Base-by-base conservation (phyloP, 108 stramenopile species). In the Skeletonema grethae region DNA sequence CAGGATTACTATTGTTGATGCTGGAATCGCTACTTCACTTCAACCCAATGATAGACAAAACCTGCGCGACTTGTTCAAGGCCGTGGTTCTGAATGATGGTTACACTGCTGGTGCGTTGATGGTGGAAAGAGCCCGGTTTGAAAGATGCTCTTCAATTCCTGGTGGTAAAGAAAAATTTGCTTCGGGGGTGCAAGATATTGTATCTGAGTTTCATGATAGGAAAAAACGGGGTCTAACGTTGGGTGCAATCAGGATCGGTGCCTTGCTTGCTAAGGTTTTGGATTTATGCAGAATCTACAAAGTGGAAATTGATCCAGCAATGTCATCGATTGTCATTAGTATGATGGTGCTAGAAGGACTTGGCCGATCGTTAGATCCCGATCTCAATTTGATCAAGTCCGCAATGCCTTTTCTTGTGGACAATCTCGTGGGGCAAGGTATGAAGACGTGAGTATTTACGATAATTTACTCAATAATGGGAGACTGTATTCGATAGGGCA, bases 291-390 rank as follows among this genome's bases (percentile, higher is more conserved):
- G 96, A 8, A 65, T 82, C 8, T 85, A 94, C 69, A 84, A 87
- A n/a, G 96, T 96, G 2, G 91, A 93, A 69, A 88, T 96, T 24
- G 96, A 96, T 62, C 96, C 96, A 9, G 84, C 92, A 36, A 96
- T 96, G 96, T 76, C 92, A 5, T 89, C 82, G 65, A 84, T 96
- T 13, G 88, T 96, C 13, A 79, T 96, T 58, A 89, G 87, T 45
- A 94, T 92, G 69, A 63, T 96, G 32, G 96, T 96, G 3, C 65
- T 96, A 38, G 96, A 96, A 82, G 96, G 96, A 12, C 64, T 96
- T 24, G 93, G 93, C 31, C 77, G 96, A 58, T 93, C 92, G 11
- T 59, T 96, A 11, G 92, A 94, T 48, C 92, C 92, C 8, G 87
- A 93, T 50, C 55, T 94, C 53, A 93, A 96, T 72, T 60, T 96